Evolutionary conservation across 495 filamentous ascomycete genomes (phyloP), one percentile per base, ranked within the genome.

Genomic region (Penicillium odoratum): DNA sequence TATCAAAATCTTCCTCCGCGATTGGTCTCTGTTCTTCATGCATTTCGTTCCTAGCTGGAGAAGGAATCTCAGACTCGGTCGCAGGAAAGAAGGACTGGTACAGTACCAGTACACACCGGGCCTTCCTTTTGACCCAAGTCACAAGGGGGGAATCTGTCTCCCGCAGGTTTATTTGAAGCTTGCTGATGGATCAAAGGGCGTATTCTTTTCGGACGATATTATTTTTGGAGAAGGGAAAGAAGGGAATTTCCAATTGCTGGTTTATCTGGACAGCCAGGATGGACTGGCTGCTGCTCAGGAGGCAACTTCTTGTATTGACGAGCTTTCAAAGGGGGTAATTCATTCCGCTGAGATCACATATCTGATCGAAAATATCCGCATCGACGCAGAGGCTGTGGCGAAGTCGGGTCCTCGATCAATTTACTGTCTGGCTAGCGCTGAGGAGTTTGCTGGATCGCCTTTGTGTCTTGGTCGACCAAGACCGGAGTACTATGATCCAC

Each of bases 1-100:
- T 1, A n/a, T 70, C 18, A 69, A 72, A 10, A 64, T 62, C 34
- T 69, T 74, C 49, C 7, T 76, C 3, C 68, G 74, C 11, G 58
- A 72, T 34, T 73, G 70, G 63, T 65, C 62, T 16, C 43, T 76
- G 3, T 76, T 67, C 59, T 33, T 69, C 11, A 45, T 70, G 30
- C 66, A 74, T 16, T 49, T 76, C 5, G 54, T 73, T 42, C 71
- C 70, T 4, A 59, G 43, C 7, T 68, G 67, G 66, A 66, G 56
- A 18, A 60, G 61, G 3, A 25, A 62, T 18, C 43, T 75, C 15
- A 56, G 65, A 36, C 69, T 64, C 1, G 73, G 73, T 5, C 59
- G 47, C 16, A 54, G 68, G n/a, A 61, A 62, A 10, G 56, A 62
- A 1, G 69, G 69, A 0, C 51, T 69, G 45, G 59, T 67, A 3